These are phyloP conservation scores for Centella asiatica DNA, from an alignment of 129 eudicot species.

Conservation along the genomic window DNA sequence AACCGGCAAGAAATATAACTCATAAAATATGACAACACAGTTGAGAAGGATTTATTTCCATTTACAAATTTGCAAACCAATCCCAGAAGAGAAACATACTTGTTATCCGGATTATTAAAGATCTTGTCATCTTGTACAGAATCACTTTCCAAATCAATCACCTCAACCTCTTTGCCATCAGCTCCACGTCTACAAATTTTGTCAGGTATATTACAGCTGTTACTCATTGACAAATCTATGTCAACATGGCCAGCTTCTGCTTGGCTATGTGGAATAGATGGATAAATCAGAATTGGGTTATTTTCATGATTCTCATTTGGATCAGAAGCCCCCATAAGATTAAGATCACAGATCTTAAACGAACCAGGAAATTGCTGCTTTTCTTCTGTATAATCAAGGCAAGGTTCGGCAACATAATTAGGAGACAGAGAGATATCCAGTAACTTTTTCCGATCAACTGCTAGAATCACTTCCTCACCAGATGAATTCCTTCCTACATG, in stretches of 20 bases:
- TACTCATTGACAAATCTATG: slow-evolving; percentile 72
- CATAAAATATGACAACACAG: not conserved
- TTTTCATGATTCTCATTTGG: slow-evolving; percentile 45
- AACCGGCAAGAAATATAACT: slow-evolving; percentile 3
- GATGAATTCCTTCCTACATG: slow-evolving; percentile 25
- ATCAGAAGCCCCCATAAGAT: slow-evolving; percentile 54
- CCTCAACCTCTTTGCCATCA: slow-evolving; percentile 61
- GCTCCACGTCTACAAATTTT: slow-evolving; percentile 35
- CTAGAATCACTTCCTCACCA: slow-evolving; percentile 7
- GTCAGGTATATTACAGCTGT: slow-evolving; percentile 27
- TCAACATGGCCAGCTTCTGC: slow-evolving; percentile 40
- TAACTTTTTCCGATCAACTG: slow-evolving; percentile 23
- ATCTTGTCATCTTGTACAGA: slow-evolving; percentile 44
- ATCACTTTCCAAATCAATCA: slow-evolving; percentile 87
- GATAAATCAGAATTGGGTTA: slow-evolving; percentile 28
- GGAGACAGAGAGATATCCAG: slow-evolving; percentile 26
- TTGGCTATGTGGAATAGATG: slow-evolving; percentile 32
- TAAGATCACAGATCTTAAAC: slow-evolving; percentile 85
- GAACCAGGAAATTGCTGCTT: slow-evolving; percentile 74
- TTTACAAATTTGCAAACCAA: not conserved
- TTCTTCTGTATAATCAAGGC: slow-evolving; percentile 41
- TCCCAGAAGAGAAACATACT: slow-evolving; percentile 30
- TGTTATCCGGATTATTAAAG: slow-evolving; percentile 38
- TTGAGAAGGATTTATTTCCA: not conserved
- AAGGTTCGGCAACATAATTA: slow-evolving; percentile 17